Conservation (phyloP, 768 basidiomycete genomes). For the Galerina sulciceps region DNA sequence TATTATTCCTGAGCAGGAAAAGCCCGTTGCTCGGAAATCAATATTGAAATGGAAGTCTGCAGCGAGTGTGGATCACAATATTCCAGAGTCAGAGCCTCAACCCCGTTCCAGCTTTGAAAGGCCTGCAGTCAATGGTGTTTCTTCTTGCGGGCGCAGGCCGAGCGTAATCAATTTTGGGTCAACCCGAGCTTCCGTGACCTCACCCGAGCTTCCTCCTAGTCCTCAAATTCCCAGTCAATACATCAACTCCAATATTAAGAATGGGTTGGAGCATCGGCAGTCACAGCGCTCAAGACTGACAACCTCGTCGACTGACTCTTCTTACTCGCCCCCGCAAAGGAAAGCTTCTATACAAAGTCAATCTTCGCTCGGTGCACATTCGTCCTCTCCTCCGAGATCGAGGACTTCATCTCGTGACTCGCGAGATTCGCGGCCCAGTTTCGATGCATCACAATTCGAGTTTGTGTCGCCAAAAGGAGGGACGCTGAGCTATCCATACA, state of each 20-base stretch:
- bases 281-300: slow-evolving; percentile 36
- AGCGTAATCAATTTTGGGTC: slow-evolving; percentile 51
- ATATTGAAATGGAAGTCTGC: slow-evolving; percentile 68
- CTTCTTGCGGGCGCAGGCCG: slow-evolving; percentile 44
- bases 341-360: slow-evolving; percentile 18
- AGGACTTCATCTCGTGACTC: slow-evolving; percentile 48
- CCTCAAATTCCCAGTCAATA: slow-evolving; percentile 64
- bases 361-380: slow-evolving; percentile 24
- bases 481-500: slow-evolving; percentile 60
- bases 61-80: slow-evolving; percentile 21
- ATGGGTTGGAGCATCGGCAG: slow-evolving; percentile 29
- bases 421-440: slow-evolving; percentile 50
- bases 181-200: slow-evolving; percentile 36
- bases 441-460: slow-evolving; percentile 72
- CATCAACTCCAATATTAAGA: slow-evolving; percentile 22
- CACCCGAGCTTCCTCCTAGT: slow-evolving; percentile 62
- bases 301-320: slow-evolving; percentile 37
- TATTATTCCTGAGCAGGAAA: slow-evolving; percentile 46
- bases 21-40: slow-evolving; percentile 61
- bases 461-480: slow-evolving; percentile 58
- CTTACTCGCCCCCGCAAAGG: slow-evolving; percentile 30
- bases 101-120: slow-evolving; percentile 44
- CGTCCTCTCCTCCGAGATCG: slow-evolving; percentile 38
- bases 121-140: slow-evolving; percentile 32
- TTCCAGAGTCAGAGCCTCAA: slow-evolving; percentile 33